These are phyloP conservation scores for Floccularia luteovirens DNA, from an alignment of 768 basidiomycete genomes.

Conservation along the genomic window DNA sequence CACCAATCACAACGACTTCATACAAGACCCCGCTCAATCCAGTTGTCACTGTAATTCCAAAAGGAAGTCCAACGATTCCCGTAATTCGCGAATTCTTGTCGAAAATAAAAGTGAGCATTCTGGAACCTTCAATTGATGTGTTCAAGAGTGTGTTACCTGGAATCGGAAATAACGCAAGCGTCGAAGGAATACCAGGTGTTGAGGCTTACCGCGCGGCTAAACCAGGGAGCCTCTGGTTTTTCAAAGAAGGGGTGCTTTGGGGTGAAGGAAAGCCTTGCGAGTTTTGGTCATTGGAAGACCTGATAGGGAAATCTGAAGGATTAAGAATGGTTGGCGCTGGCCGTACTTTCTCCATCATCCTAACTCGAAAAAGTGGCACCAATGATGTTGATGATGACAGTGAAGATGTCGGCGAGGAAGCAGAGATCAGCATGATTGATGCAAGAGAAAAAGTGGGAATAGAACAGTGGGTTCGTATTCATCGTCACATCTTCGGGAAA, in stretches of 20 bases:
- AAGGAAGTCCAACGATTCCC: constrained; percentile 47
- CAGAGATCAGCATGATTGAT: constrained; percentile 68
- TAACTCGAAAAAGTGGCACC: constrained; percentile 28
- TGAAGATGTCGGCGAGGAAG: constrained; percentile 43
- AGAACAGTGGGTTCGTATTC: constrained; percentile 53
- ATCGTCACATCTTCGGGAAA: constrained; percentile 51
- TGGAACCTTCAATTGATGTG: constrained; percentile 39
- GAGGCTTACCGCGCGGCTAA: constrained; percentile 72
- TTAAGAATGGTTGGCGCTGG: constrained; percentile 56
- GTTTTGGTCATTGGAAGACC: constrained; percentile 59
- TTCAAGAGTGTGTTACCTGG: constrained; percentile 50
- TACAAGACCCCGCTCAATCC: constrained; percentile 22
- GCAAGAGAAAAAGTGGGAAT: constrained; percentile 61
- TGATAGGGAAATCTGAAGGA: constrained; percentile 42
- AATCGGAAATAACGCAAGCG: constrained; percentile 24
- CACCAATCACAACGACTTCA: constrained; percentile 35
- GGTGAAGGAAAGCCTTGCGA: constrained; percentile 73
- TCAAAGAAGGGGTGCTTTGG: constrained; percentile 60
- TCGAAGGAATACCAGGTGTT: constrained; percentile 48
- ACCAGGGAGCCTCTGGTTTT: constrained; percentile 66
- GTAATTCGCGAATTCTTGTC: constrained; percentile 45
- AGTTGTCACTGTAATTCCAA: constrained; percentile 23
- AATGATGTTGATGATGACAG: constrained; percentile 18
- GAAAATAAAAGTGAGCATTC: constrained; percentile 31
- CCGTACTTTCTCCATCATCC: constrained; percentile 55